Percentiles rank a stretch among this genome's conserved stretches.
Conservation (phyloP, 139 green algal genomes). For the Chlorella sp. region DNA sequence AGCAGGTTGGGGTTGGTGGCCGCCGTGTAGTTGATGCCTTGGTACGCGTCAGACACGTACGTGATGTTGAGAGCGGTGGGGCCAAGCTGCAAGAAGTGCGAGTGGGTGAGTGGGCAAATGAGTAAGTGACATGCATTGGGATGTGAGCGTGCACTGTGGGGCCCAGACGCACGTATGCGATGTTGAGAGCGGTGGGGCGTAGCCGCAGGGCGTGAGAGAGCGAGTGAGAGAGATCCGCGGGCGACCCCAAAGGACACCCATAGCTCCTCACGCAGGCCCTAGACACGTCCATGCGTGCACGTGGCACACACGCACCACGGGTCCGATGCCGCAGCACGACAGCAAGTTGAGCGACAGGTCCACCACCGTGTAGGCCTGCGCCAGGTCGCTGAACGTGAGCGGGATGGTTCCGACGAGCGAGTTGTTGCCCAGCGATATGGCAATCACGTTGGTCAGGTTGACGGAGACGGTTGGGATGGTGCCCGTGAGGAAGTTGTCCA, state of each 20-base stretch:
- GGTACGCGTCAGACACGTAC: background rate
- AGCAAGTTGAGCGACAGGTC: background rate
- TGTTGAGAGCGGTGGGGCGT: background rate
- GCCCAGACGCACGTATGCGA: background rate
- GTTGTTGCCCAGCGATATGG: background rate
- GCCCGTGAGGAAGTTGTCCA: conserved; percentile 10
- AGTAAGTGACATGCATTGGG: background rate
- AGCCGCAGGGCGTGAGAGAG: background rate
- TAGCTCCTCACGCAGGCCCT: background rate
- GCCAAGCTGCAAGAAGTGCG: background rate
- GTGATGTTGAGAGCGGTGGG: no score
- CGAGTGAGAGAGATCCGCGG: background rate
- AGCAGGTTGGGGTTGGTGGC: background rate
- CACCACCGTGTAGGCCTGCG: background rate
- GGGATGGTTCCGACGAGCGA: background rate
- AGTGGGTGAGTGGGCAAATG: background rate
- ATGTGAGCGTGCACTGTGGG: background rate
- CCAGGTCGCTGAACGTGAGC: background rate
- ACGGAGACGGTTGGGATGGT: conserved; percentile 2
- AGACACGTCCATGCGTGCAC: background rate
- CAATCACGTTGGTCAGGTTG: background rate
- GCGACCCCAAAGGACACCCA: background rate
- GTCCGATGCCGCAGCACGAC: background rate
- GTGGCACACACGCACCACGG: background rate
- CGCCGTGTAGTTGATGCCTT: background rate